Conservation (phyloP, 2,329 filamentous ascomycete genomes). For the Chaetomium olivaceum region DNA sequence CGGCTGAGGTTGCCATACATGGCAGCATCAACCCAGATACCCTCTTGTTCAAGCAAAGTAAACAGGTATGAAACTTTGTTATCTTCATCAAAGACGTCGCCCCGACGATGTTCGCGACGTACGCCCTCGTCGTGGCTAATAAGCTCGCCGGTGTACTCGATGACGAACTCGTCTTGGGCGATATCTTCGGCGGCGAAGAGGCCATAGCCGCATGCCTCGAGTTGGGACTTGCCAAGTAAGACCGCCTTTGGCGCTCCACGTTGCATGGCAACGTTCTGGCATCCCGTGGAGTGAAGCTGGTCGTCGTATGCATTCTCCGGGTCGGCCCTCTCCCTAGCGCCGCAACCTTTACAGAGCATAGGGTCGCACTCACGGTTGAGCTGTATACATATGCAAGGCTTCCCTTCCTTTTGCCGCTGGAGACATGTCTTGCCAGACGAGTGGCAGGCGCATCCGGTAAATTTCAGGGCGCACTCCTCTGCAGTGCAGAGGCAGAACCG, state of each 20-base stretch:
- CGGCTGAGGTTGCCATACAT: slow-evolving; percentile 77
- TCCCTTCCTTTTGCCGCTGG: slow-evolving; percentile 55
- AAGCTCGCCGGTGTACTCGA: slow-evolving; percentile 79
- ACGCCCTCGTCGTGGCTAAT: slow-evolving; percentile 70
- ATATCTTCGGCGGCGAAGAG: slow-evolving; percentile 71
- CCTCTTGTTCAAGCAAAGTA: slow-evolving; percentile 59
- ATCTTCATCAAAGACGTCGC: slow-evolving; percentile 62
- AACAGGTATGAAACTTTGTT: slow-evolving; percentile 66
- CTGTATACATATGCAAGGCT: slow-evolving; percentile 68
- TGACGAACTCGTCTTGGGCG: slow-evolving; percentile 68
- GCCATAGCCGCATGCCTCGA: slow-evolving; percentile 70
- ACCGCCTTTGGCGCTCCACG: slow-evolving; percentile 65
- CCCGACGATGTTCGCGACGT: slow-evolving; percentile 62
- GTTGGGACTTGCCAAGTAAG: slow-evolving; percentile 67
- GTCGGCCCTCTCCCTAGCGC: slow-evolving; percentile 67
- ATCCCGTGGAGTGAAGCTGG: slow-evolving; percentile 57
- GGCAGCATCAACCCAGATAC: slow-evolving; percentile 71
- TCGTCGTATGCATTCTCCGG: slow-evolving; percentile 65
- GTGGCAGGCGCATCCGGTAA: slow-evolving; percentile 67
- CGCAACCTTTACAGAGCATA: slow-evolving; percentile 70
- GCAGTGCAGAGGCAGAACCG: slow-evolving; percentile 67
- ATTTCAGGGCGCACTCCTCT: slow-evolving; percentile 61
- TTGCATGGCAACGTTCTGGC: slow-evolving; percentile 73
- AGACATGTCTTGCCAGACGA: slow-evolving; percentile 59
- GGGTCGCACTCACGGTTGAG: slow-evolving; percentile 81